Evolutionary conservation across 495 filamentous ascomycete species (phyloP), one percentile per base, ranked within the genome.

Genomic region (Podospora pseudoanserina): DNA sequence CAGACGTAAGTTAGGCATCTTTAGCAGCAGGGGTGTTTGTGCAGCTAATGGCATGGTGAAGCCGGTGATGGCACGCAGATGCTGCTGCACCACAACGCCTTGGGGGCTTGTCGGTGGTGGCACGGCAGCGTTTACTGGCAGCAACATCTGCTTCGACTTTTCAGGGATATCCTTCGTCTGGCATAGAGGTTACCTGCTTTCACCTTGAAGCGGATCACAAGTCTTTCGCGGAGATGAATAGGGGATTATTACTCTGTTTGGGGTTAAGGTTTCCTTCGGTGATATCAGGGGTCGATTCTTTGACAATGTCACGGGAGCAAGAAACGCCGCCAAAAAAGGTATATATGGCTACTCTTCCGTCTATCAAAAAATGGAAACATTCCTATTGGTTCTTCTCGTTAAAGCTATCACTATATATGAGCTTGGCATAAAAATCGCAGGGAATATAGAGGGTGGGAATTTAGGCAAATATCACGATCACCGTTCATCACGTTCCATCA

Each of bases 391-490:
- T 5, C 9, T 49, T 49, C 9, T 49, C 9, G 13, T 5, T 49
- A 2, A 11, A 18, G 39, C 2, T 49, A 49, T 18, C 39, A 49
- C 9, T 11, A 49, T 49, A 49, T 13, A 49, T 49, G 39, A 49
- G 39, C 39, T 49, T 49, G 39, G 39, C 39, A 49, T 49, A 49
- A 49, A 49, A 11, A 16, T 49, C 39, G 39, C 39, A 49, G 39
- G 39, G 39, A 49, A 49, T 0, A 49, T 18, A 1, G 13, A 49
- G 39, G 39, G 15, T 16, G 39, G 2, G 39, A 28, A 68, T 68
- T 68, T 68, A 68, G 66, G 54, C 66, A 68, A 68, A 68, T 68
- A 49, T 9, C 54, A 6, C 5, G 1, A 18, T 32, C 7, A 34
- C 60, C 66, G 60, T n/a, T 60, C 19, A n/a, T 5, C 55, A 58